Evolutionary conservation across 768 basidiomycete species (phyloP).

Genomic region (Termitomyces bulborhizus): DNA sequence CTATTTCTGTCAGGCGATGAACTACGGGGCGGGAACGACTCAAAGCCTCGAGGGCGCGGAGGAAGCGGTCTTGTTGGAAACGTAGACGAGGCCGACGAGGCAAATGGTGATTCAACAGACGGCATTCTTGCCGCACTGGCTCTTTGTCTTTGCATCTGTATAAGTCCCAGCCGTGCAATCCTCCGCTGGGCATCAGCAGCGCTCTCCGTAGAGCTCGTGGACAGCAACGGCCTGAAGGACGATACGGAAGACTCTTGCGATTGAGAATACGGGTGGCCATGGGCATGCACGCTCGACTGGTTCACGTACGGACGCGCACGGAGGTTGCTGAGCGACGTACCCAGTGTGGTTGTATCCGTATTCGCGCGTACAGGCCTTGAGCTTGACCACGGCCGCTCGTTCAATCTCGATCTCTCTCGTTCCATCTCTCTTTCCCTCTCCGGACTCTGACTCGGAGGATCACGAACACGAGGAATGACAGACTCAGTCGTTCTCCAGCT

Average conservation of each 20-base stretch:
- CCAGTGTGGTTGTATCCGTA: not conserved
- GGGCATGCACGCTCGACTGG: slow-evolving; percentile 2
- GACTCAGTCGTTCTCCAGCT: too few species aligned
- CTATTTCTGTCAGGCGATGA: not conserved
- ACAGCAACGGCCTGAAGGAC: slow-evolving; percentile 18
- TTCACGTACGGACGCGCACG: slow-evolving; percentile 10
- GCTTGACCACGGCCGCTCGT: not conserved
- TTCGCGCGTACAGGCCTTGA: not conserved
- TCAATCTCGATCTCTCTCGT: not conserved
- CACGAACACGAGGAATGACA: not conserved
- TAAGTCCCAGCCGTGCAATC: slow-evolving; percentile 29
- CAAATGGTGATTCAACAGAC: not conserved
- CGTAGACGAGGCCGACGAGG: not conserved
- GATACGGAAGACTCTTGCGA: slow-evolving; percentile 18
- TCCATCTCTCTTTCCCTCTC: slow-evolving; percentile 1
- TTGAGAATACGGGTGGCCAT: slow-evolving; percentile 14
- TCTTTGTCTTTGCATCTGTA: slow-evolving; percentile 16
- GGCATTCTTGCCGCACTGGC: not conserved
- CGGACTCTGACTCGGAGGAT: not conserved
- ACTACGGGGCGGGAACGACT: not conserved
- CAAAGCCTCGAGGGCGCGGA: not conserved
- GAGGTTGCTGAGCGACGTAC: not conserved
- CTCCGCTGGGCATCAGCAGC: slow-evolving; percentile 34
- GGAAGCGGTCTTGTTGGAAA: not conserved
- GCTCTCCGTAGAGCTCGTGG: slow-evolving; percentile 32